A percentile compares a stretch with the other conserved stretches of the same genome.
Evolutionary conservation across 2,329 filamentous ascomycete genomes (phyloP).

Genomic region (Curvularia spicifera): DNA sequence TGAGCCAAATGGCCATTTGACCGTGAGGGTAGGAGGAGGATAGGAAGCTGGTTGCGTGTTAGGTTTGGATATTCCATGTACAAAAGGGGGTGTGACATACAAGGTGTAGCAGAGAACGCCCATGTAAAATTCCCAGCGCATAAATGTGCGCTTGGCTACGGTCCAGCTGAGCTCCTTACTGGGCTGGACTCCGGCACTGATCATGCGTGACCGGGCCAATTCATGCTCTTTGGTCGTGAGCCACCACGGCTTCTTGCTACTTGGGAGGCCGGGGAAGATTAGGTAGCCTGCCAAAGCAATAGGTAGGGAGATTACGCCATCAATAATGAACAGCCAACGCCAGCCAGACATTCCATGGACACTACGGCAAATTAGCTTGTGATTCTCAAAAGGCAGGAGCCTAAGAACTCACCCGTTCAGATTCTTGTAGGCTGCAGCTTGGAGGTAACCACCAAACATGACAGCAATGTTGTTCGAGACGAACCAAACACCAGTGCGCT

Average conservation of each 20-base stretch:
- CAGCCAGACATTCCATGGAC: conserved; percentile 58
- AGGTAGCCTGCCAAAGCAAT: conserved; percentile 62
- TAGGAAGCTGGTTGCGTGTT: conserved; percentile 25
- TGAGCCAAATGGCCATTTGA: conserved; percentile 63
- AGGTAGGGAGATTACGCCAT: conserved; percentile 63
- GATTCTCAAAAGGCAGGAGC: too few species aligned
- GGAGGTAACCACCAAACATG: conserved; percentile 66
- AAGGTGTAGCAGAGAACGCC: conserved; percentile 58
- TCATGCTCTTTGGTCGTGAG: conserved; percentile 48
- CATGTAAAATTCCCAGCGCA: conserved; percentile 60
- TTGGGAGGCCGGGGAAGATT: conserved; percentile 60
- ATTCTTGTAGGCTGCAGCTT: conserved; percentile 61
- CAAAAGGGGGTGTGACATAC: conserved; percentile 40
- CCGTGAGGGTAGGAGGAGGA: conserved; percentile 53
- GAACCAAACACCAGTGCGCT: conserved; percentile 63
- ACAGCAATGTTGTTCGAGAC: conserved; percentile 59
- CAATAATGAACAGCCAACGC: conserved; percentile 63
- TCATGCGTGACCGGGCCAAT: conserved; percentile 40
- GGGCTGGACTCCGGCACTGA: conserved; percentile 40
- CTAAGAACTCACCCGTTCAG: conserved; percentile 51
- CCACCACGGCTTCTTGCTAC: conserved; percentile 59
- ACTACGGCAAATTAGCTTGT: conserved; percentile 10
- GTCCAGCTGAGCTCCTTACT: conserved; percentile 53
- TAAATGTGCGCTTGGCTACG: conserved; percentile 55
- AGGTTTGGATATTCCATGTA: neutral